Evolutionary conservation across 2,329 filamentous ascomycete genomes (phyloP), one percentile per base, ranked within the genome.

Genomic region (Rhynchosporium agropyri): DNA sequence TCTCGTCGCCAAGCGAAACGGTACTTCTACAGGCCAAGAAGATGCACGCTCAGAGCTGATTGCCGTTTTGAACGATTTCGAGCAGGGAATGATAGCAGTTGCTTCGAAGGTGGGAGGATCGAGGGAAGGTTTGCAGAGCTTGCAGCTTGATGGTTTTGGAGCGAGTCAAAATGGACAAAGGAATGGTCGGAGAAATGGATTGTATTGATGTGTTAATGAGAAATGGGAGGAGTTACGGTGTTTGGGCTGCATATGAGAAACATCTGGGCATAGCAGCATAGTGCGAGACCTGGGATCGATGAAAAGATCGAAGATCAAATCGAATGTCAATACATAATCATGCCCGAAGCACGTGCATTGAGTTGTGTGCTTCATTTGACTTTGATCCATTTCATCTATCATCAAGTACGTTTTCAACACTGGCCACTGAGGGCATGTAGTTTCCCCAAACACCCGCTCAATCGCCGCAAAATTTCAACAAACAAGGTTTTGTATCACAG

Each of bases 21-120:
- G 77, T 36, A 70, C 72, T 61, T 69, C 74, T 26, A 71, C 74
- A 20, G 73, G 76, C 2, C 65, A 71, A 36, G 78, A 82, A 67
- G 76, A 84, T 74, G 77, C 77, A 66, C 75, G 79, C 26, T 75
- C 78, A 42, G 80, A 83, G 71, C 77, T 89, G 50, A 83, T 83
- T 15, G 81, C 79, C 12, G 85, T 87, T 49, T 78, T 89, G 67
- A 79, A 82, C 20, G 87, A 89, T 68, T 87, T 89, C 64, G 86
- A 89, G 75, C 80, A 83, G 68, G 83, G 85, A 62, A 87, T 89
- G 61, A 74, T 88, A 61, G 82, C 84, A 59, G 86, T 88, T 61
- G 87, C 87, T 4, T 79, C 81, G 29, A 81, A 84, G 61, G 80
- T 89, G 56, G 86, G 85, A 2, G 77, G 77, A 53, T 81, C 81